Evolutionary conservation across 495 filamentous ascomycete species (phyloP).

Genomic region (Penicillium macrosclerotiorum): DNA sequence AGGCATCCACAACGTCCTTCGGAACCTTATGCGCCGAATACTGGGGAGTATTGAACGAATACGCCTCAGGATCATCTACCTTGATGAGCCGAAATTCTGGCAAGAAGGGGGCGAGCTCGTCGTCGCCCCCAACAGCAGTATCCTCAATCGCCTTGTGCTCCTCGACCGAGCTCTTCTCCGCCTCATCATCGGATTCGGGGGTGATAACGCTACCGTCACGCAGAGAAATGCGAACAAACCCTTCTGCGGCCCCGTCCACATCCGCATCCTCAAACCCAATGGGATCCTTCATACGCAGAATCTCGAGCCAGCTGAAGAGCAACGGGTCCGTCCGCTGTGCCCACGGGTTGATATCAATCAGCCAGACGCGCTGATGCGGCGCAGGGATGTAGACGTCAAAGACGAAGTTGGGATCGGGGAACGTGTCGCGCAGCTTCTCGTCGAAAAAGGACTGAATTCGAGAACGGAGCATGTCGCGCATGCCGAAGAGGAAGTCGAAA

Average conservation of each 20-base stretch:
- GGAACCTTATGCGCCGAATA: constrained; percentile 96
- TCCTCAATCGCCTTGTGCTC: constrained; percentile 39
- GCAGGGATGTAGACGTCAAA: constrained; percentile 91
- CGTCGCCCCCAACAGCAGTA: constrained; percentile 45
- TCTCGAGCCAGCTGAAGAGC: constrained; percentile 87
- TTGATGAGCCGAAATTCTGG: constrained; percentile 82
- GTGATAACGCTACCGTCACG: constrained; percentile 24
- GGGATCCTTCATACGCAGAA: constrained; percentile 67
- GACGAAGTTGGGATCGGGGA: constrained; percentile 78
- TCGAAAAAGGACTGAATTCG: constrained; percentile 74
- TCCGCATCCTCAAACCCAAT: constrained; percentile 35
- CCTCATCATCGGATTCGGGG: not conserved
- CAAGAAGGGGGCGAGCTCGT: constrained; percentile 57
- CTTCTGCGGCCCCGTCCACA: constrained; percentile 23
- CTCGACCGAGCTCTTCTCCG: constrained; percentile 11
- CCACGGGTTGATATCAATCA: constrained; percentile 97
- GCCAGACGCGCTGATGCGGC: constrained; percentile 70
- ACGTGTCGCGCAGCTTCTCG: constrained; percentile 64
- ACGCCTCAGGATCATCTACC: constrained; percentile 81
- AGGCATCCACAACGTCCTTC: constrained; percentile 90
- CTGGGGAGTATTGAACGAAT: constrained; percentile 77
- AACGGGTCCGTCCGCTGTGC: constrained; percentile 84
- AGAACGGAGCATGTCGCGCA: constrained; percentile 60
- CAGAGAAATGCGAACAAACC: constrained; percentile 43
- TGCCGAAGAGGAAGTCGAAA: constrained; percentile 72